Conservation (phyloP, 2,329 filamentous ascomycete genomes). For the Periconia digitata region DNA sequence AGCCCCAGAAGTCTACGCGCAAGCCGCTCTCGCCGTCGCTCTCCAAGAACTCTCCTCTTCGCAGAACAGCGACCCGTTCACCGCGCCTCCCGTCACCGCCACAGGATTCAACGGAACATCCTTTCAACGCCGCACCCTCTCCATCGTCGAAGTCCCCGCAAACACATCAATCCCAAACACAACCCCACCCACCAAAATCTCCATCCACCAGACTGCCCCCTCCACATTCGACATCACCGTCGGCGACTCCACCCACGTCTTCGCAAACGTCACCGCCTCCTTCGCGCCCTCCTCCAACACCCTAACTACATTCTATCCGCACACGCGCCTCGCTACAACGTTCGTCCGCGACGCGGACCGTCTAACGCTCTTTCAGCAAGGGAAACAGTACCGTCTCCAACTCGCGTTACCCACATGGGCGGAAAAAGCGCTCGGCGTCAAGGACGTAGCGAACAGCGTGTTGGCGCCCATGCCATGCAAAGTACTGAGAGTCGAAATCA, state of each 20-base stretch:
- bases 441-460: slow-evolving; percentile 79
- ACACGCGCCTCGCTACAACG: slow-evolving; percentile 77
- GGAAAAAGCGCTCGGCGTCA: slow-evolving; percentile 81
- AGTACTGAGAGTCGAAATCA: slow-evolving; percentile 84
- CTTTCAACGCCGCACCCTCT: slow-evolving; percentile 65
- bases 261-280: slow-evolving; percentile 51
- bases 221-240: slow-evolving; percentile 55
- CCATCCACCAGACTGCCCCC: slow-evolving; percentile 54
- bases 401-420: slow-evolving; percentile 72
- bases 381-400: slow-evolving; percentile 59
- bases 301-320: slow-evolving; percentile 77
- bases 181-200: slow-evolving; percentile 51
- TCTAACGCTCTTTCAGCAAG: slow-evolving; percentile 76
- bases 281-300: slow-evolving; percentile 48
- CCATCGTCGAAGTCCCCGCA: slow-evolving; percentile 51
- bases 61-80: slow-evolving; percentile 44
- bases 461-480: slow-evolving; percentile 97
- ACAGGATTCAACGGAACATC: slow-evolving; percentile 62
- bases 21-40: slow-evolving; percentile 79
- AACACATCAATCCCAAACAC: slow-evolving; percentile 53
- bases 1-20: slow-evolving; percentile 74
- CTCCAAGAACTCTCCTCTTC: slow-evolving; percentile 44
- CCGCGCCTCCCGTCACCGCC: slow-evolving; percentile 30
- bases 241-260: slow-evolving; percentile 33
- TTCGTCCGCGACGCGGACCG: slow-evolving; percentile 66